These are phyloP conservation scores for Exserohilum turcica DNA, from an alignment of 2,329 filamentous ascomycete species.

Conservation along the genomic window DNA sequence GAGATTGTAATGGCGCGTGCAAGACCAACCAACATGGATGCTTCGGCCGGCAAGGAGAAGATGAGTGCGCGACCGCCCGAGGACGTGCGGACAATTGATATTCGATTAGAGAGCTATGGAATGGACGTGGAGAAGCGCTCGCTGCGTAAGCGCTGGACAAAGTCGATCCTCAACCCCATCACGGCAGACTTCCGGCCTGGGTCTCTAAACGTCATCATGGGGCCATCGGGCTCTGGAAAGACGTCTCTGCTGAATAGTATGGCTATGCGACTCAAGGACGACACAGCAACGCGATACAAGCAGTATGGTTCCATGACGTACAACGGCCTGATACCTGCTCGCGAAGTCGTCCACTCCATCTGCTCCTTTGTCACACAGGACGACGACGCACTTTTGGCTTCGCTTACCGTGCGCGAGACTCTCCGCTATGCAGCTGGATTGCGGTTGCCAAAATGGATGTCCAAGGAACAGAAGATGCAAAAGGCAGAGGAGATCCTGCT, in stretches of 20 bases:
- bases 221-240: constrained; percentile 77
- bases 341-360: constrained; percentile 71
- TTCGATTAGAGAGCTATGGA: constrained; percentile 68
- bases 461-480: constrained; percentile 66
- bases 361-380: constrained; percentile 81
- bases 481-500: constrained; percentile 73
- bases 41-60: constrained; percentile 73
- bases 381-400: constrained; percentile 75
- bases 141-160: constrained; percentile 55
- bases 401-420: constrained; percentile 76
- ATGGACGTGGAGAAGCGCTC: constrained; percentile 68
- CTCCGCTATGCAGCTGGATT: constrained; percentile 70
- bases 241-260: constrained; percentile 76
- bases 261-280: constrained; percentile 68
- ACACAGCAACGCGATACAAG: constrained; percentile 65
- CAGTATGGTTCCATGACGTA: constrained; percentile 68
- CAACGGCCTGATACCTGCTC: constrained; percentile 70
- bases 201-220: constrained; percentile 77
- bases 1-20: constrained; percentile 73
- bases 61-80: constrained; percentile 61
- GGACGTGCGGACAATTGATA: constrained; percentile 65
- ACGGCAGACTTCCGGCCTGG: constrained; percentile 70
- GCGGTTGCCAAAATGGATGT: constrained; percentile 73
- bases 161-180: constrained; percentile 68
- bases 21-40: constrained; percentile 59